Evolutionary conservation across 176 grass and related monocot species (phyloP).

Genomic region (Hyparrhenia diplandra): DNA sequence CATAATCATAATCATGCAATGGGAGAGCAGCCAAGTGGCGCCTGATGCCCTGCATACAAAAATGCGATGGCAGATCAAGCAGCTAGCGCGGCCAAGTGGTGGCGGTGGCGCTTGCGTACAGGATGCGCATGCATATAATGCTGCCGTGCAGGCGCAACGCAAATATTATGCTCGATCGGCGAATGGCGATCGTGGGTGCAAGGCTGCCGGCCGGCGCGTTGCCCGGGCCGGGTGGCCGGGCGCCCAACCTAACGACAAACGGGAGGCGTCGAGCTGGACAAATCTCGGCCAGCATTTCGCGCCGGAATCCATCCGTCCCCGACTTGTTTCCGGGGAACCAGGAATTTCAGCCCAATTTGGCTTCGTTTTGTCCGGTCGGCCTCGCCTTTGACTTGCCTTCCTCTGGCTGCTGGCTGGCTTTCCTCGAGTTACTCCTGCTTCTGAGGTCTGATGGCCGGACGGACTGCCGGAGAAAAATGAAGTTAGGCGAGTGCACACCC

Average conservation of each 20-base stretch:
- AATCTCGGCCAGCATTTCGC: constrained; percentile 16
- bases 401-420: too few relatives aligned
- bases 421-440: background rate
- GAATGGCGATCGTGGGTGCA: background rate
- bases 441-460: background rate
- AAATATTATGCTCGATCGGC: background rate
- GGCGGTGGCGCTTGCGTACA: background rate
- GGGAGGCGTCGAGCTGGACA: constrained; percentile 5
- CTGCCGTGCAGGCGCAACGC: background rate
- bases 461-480: background rate
- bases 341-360: constrained; percentile 13
- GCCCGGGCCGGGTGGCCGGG: too few relatives aligned
- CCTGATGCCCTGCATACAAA: background rate
- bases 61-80: background rate
- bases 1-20: background rate
- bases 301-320: constrained; percentile 7
- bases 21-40: background rate
- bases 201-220: constrained; percentile 8
- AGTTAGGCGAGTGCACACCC: constrained; percentile 28
- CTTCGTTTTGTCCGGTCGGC: constrained; percentile 23
- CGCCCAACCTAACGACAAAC: constrained; percentile 16
- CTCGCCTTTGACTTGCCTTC: constrained; percentile 11
- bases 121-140: background rate
- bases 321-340: background rate
- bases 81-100: background rate